Percentiles rank a stretch among this genome's conserved stretches.
These are phyloP conservation scores for Pelargonium nanum DNA, from an alignment of 345 rosid genomes.

Conservation along the genomic window DNA sequence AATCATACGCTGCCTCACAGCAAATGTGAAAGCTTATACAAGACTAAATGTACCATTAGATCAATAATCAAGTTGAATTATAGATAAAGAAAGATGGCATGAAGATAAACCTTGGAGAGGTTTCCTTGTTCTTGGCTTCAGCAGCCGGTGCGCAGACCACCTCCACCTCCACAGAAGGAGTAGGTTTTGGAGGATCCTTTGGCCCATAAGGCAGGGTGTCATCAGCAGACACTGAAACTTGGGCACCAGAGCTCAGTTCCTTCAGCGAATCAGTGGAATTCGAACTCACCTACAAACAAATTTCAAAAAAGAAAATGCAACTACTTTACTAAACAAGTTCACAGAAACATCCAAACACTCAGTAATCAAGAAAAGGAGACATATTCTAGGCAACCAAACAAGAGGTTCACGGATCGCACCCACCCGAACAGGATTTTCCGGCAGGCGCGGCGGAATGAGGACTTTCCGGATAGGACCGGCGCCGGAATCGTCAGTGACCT, in stretches of 20 bases:
- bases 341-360: background rate
- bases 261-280: constrained; percentile 39
- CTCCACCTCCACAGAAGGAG: constrained; percentile 19
- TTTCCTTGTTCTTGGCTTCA: constrained; percentile 34
- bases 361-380: too few species aligned
- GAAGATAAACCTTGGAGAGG: constrained; percentile 36
- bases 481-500: constrained; percentile 50
- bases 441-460: constrained; percentile 35
- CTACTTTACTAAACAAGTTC: background rate
- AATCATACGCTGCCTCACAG: too few species aligned
- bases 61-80: background rate
- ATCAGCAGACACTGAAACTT: constrained; percentile 28
- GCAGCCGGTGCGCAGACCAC: constrained; percentile 16
- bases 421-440: constrained; percentile 9
- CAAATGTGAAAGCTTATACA: too few species aligned
- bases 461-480: constrained; percentile 55
- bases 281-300: constrained; percentile 29
- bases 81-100: background rate
- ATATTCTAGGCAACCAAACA: background rate
- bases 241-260: constrained; percentile 29
- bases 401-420: background rate
- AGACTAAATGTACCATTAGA: background rate
- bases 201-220: constrained; percentile 24
- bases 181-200: constrained; percentile 37
- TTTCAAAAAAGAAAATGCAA: background rate